Conservation (phyloP, 176 grass and related monocot species). For the Tillandsia leiboldiana region DNA sequence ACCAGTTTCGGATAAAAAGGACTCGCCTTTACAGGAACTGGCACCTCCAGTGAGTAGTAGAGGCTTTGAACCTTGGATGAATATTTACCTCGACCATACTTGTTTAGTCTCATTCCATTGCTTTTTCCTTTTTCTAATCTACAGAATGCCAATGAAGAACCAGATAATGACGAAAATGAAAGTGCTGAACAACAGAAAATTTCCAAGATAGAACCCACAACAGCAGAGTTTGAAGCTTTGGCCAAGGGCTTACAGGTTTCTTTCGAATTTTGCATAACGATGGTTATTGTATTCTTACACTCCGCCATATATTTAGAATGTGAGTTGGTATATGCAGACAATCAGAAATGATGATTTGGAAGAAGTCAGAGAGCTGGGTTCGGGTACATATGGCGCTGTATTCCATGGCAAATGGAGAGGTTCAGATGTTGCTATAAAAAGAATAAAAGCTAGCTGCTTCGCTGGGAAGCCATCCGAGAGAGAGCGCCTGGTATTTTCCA, state of each 20-base stretch:
- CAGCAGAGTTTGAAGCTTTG: slow-evolving; percentile 72
- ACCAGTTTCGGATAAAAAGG: slow-evolving; percentile 23
- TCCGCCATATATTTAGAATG: slow-evolving; percentile 19
- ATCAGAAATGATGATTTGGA: slow-evolving; percentile 97
- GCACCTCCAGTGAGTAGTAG: slow-evolving; percentile 47
- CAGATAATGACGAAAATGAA: slow-evolving; percentile 33
- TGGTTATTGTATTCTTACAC: slow-evolving; percentile 17
- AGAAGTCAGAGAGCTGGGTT: slow-evolving; percentile 89
- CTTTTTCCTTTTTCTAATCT: slow-evolving; percentile 16
- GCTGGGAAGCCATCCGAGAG: slow-evolving; percentile 83
- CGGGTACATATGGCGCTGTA: slow-evolving; percentile 87
- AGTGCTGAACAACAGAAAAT: slow-evolving; percentile 32
- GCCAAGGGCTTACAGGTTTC: slow-evolving; percentile 76
- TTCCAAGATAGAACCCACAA: slow-evolving; percentile 70
- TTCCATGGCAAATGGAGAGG: slow-evolving; percentile 98
- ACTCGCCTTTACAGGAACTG: slow-evolving; percentile 37
- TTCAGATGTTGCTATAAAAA: slow-evolving; percentile 96
- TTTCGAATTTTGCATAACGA: slow-evolving; percentile 13
- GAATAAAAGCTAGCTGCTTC: slow-evolving; percentile 98
- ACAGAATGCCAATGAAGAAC: slow-evolving; percentile 26
- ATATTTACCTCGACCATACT: slow-evolving; percentile 10
- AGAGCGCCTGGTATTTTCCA: slow-evolving; percentile 60
- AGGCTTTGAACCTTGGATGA: slow-evolving; percentile 11
- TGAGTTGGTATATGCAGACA: slow-evolving; percentile 45
- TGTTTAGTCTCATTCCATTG: slow-evolving; percentile 16